phyloP scores from a whole-genome alignment of 2,329 filamentous ascomycete species.

The Paecilomyces dactylethromorphus region DNA sequence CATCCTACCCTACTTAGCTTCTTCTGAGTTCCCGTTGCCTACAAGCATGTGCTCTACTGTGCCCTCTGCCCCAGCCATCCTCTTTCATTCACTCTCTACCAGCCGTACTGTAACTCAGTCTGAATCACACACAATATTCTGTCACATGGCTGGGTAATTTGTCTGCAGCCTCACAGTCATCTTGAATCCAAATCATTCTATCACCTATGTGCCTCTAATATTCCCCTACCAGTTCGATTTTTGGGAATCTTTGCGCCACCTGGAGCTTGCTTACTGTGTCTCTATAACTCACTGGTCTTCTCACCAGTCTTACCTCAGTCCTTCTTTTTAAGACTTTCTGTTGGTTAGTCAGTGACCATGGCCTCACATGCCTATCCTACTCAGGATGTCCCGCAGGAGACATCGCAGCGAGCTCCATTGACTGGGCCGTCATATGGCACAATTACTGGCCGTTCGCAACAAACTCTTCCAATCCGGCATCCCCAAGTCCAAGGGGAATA shows the following conservation, averaged over 20 bases:
- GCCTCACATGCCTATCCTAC: neutral
- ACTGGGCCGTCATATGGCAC: neutral
- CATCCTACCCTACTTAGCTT: neutral
- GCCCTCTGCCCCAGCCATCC: neutral
- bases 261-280: neutral
- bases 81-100: neutral
- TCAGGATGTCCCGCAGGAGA: neutral
- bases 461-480: neutral
- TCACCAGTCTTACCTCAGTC: neutral
- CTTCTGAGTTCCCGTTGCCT: neutral
- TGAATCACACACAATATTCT: neutral
- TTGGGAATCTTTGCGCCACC: neutral
- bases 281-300: neutral
- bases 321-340: neutral
- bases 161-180: neutral
- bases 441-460: neutral
- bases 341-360: neutral
- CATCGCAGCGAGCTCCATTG: neutral
- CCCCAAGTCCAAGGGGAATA: neutral
- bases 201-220: neutral
- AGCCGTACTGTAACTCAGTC: neutral
- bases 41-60: neutral
- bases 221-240: neutral
- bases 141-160: neutral
- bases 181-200: neutral